Base-by-base conservation (phyloP, 768 basidiomycete species). In the Nidula microcarpa region DNA sequence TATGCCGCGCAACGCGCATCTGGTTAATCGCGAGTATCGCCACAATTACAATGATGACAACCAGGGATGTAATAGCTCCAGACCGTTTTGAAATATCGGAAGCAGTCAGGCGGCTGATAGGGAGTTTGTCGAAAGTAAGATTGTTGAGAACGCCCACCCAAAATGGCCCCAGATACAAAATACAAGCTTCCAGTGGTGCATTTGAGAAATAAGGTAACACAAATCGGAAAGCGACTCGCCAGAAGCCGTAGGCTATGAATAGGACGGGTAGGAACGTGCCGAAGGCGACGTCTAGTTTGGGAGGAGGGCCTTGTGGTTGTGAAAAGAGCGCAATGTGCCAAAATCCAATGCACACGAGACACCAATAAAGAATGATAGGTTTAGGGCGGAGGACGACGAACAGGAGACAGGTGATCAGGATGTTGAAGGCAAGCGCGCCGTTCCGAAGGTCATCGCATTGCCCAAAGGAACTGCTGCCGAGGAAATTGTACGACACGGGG, bases 301-400 rank as follows among this genome's bases (percentile, higher is more conserved):
- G 91, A 35, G 89, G 87, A 5, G 75, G 75, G 1, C 74, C 75
- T 45, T 71, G 79, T 5, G 87, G 87, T 60, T 93, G 86, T 7
- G 88, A 88, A 60, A 91, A 92, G 39, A 94, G 78, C 0, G 81
- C 73, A 51, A 91, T 74, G 58, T 94, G 91, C 91, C 92, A 94
- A 65, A 82, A 94, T 1, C 91, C 88, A 44, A 90, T 87, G 70
- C 83, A 89, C 5, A 89, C 82, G n/a, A 91, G 73, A 60, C 78
- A 85, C 87, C 88, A 90, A 67, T 77, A 91, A 2, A 83, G 67
- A 33, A 90, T 70, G 56, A 90, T 76, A 2, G 86, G 75, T 60
- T 74, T 82, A 1, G 89, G 89, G 13, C 89, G 84, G 45, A 94
- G 73, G 47, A 94, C 59, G 39, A 90, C 72, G 65, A 90, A 91